phyloP scores from a whole-genome alignment of 2,329 filamentous ascomycete species.

The Diplodia sapinea region DNA sequence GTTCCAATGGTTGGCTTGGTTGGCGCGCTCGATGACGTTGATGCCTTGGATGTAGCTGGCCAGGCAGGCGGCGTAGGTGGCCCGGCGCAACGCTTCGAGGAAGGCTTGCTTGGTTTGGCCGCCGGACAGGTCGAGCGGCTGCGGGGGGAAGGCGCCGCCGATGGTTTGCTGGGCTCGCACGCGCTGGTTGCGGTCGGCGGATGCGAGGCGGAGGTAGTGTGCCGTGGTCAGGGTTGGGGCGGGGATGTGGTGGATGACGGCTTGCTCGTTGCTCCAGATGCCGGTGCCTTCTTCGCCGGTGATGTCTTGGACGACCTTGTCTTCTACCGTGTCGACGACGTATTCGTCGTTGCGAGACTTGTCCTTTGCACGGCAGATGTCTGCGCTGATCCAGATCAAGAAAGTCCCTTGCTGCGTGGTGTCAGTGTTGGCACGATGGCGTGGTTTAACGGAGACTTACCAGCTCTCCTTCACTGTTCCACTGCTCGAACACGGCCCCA shows the following conservation, averaged over 20 bases:
- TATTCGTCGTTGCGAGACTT: slow-evolving; percentile 46
- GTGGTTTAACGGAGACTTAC: slow-evolving; percentile 38
- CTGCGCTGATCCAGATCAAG: slow-evolving; percentile 66
- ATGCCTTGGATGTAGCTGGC: slow-evolving; percentile 70
- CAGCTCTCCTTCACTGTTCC: slow-evolving; percentile 66
- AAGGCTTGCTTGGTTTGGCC: slow-evolving; percentile 50
- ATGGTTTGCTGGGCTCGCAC: slow-evolving; percentile 57
- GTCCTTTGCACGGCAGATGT: slow-evolving; percentile 63
- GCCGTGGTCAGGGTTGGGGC: slow-evolving; percentile 67
- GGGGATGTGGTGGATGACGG: slow-evolving; percentile 66
- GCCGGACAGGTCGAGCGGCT: slow-evolving; percentile 39
- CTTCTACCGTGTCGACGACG: slow-evolving; percentile 66
- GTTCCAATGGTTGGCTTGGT: slow-evolving; percentile 65
- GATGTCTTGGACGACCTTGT: slow-evolving; percentile 74
- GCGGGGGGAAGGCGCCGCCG: slow-evolving; percentile 50
- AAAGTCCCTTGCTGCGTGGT: slow-evolving; percentile 59
- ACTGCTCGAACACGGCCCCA: slow-evolving; percentile 63
- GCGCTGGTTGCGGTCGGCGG: slow-evolving; percentile 65
- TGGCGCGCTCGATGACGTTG: slow-evolving; percentile 65
- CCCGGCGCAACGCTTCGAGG: slow-evolving; percentile 63
- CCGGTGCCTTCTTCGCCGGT: slow-evolving; percentile 71
- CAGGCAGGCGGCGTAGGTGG: slow-evolving; percentile 67
- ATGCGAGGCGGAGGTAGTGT: slow-evolving; percentile 68
- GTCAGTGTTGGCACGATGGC: slow-evolving; percentile 7
- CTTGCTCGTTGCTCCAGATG: slow-evolving; percentile 68